Evolutionary conservation across 192 early-diverging fungal genomes (phyloP).

Genomic region (Linnemannia elongata): DNA sequence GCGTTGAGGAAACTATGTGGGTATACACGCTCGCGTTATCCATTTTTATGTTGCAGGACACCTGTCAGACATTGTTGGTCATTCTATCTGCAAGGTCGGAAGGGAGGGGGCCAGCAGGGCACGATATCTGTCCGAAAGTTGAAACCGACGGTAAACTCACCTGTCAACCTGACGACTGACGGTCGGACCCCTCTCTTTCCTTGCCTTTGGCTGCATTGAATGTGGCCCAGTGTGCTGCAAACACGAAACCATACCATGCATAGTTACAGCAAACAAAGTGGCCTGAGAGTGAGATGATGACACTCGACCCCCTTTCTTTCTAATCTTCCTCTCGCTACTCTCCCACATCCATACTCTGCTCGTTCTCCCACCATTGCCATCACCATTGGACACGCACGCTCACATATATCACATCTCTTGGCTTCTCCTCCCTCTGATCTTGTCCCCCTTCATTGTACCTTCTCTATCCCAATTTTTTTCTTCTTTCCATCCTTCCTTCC

Average conservation of each 20-base stretch:
- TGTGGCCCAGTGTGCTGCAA: not conserved
- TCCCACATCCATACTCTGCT: too few species aligned
- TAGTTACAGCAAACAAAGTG: not conserved
- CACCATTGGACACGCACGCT: too few species aligned
- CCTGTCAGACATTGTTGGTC: not conserved
- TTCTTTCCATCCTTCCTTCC: conserved; percentile 12
- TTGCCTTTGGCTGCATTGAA: not conserved
- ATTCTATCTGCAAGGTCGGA: not conserved
- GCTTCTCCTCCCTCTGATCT: not conserved
- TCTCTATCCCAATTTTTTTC: not conserved
- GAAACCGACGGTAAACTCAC: not conserved
- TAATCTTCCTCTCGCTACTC: not conserved
- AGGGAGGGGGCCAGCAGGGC: not conserved
- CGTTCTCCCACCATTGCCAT: too few species aligned
- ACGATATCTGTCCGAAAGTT: not conserved
- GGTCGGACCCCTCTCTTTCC: not conserved
- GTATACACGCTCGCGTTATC: too few species aligned
- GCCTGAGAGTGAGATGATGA: not conserved
- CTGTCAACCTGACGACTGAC: not conserved
- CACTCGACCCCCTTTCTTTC: not conserved
- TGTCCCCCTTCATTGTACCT: not conserved
- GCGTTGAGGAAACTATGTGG: too few species aligned
- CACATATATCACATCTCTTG: not conserved
- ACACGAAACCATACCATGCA: conserved; percentile 2
- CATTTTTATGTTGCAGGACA: not conserved